These are phyloP conservation scores for Rhynchospora breviuscula DNA, from an alignment of 176 grass and related monocot species.

Conservation along the genomic window DNA sequence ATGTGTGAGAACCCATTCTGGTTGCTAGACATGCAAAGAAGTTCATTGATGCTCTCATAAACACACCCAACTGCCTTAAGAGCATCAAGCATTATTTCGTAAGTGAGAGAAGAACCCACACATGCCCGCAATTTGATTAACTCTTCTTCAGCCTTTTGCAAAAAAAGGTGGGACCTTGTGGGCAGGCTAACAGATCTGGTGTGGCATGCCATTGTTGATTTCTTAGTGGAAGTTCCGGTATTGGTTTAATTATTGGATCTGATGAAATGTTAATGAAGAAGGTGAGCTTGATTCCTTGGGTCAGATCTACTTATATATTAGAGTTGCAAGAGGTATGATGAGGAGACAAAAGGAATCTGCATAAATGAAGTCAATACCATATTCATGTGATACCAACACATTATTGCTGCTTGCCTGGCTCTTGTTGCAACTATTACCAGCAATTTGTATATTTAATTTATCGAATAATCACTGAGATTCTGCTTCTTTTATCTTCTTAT, in stretches of 20 bases:
- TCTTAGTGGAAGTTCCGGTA: neutral
- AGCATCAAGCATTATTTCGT: neutral
- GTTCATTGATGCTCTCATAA: slow-evolving; percentile 24
- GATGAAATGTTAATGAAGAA: neutral
- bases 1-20: slow-evolving; percentile 26
- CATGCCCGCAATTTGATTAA: slow-evolving; percentile 16
- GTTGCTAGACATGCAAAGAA: slow-evolving; percentile 37
- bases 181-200: slow-evolving; percentile 34
- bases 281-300: neutral
- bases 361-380: too few relatives aligned
- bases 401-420: too few relatives aligned
- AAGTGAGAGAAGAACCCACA: slow-evolving; percentile 12
- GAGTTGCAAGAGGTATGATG: too few relatives aligned
- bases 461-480: too few relatives aligned
- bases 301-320: too few relatives aligned
- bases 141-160: slow-evolving; percentile 31
- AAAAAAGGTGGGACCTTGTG: neutral
- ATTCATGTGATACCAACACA: too few relatives aligned
- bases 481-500: too few relatives aligned
- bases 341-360: too few relatives aligned
- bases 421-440: too few relatives aligned
- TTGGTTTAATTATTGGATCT: slow-evolving; percentile 2
- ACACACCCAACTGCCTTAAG: slow-evolving; percentile 8
- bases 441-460: too few relatives aligned
- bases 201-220: slow-evolving; percentile 23